These are phyloP conservation scores for Starmerella etchellsii DNA, from an alignment of 805 yeast species.

Conservation along the genomic window DNA sequence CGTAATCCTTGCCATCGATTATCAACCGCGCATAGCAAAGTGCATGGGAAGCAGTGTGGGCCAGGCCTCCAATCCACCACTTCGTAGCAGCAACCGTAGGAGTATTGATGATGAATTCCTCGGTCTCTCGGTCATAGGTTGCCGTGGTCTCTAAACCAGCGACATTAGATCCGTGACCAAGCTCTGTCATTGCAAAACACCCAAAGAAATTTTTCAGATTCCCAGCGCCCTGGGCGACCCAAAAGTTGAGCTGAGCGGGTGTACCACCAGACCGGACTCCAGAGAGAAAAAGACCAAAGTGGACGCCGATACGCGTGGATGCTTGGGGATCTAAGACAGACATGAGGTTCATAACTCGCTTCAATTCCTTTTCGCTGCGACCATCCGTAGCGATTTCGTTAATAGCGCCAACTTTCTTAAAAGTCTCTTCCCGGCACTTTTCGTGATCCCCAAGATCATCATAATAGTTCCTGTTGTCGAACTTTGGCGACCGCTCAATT, in stretches of 20 bases:
- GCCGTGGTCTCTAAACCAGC: conserved; percentile 92
- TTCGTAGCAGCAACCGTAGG: conserved; percentile 89
- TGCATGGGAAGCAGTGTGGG: conserved; percentile 81
- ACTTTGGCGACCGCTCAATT: conserved; percentile 42
- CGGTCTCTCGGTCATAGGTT: conserved; percentile 49
- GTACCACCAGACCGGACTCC: conserved; percentile 85
- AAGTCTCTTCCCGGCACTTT: conserved; percentile 28
- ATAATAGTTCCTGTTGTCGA: conserved; percentile 33
- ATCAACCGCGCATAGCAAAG: conserved; percentile 75
- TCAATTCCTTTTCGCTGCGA: conserved; percentile 23
- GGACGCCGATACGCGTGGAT: conserved; percentile 76
- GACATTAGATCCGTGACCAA: conserved; percentile 89
- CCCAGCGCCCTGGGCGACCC: conserved; percentile 52
- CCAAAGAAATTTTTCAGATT: conserved; percentile 41
- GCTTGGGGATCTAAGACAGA: conserved; percentile 53
- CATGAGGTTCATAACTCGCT: conserved; percentile 21
- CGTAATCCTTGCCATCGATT: conserved; percentile 73
- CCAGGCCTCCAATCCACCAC: conserved; percentile 99
- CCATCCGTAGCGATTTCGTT: conserved; percentile 21
- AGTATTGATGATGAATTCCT: conserved; percentile 65
- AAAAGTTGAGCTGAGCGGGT: conserved; percentile 64
- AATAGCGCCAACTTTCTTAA: conserved; percentile 23
- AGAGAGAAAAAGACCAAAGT: conserved; percentile 69
- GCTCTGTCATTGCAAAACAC: conserved; percentile 86
- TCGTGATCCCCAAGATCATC: conserved; percentile 34